Evolutionary conservation across 352 stramenopile genomes (phyloP), one percentile per base, ranked within the genome.

Genomic region (Globisporangium lucens): DNA sequence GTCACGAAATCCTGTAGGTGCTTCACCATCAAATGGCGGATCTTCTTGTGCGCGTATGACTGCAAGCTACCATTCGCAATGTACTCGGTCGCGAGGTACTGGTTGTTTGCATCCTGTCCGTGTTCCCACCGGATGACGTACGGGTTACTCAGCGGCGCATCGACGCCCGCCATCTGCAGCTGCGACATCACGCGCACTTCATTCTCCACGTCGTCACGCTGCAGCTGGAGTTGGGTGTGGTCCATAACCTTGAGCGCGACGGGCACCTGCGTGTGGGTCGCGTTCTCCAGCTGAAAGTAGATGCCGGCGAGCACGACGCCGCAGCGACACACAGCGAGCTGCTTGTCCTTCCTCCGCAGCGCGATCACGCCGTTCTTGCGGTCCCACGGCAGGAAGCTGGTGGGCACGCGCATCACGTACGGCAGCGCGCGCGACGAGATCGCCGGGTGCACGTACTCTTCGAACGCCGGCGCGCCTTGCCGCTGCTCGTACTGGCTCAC

Each of bases 181-280:
- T 89, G 81, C 52, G 71, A 76, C 85, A 95, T 94, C 53, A 93
- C 77, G 29, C 87, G 87, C 33, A 94, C 74, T 66, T 95, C 87
- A 67, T 73, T 91, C 61, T 93, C 85, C 17, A 94, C 78, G 73
- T 94, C 85, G 77, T 95, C 87, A 27, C 79, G 75, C 69, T 95
- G 85, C 56, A 90, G 33, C 30, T 78, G n/a, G 33, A 95, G 67
- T 65, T 94, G 85, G 1, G 67, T 58, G 30, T 83, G 80, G 74
- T 94, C 85, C 87, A 95, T 94, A 41, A 89, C 75, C 61, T 95
- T 95, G 38, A 95, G 75, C 41, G 87, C 87, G 27, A 94, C 85
- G 22, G 85, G 72, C 0, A 85, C 65, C 63, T 92, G 82, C 41
- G 75, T 56, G 10, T 81, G 68, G 1, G 77, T 82, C 17, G 76